phyloP scores from a whole-genome alignment of 805 yeast genomes.

The Ogataea minuta region DNA sequence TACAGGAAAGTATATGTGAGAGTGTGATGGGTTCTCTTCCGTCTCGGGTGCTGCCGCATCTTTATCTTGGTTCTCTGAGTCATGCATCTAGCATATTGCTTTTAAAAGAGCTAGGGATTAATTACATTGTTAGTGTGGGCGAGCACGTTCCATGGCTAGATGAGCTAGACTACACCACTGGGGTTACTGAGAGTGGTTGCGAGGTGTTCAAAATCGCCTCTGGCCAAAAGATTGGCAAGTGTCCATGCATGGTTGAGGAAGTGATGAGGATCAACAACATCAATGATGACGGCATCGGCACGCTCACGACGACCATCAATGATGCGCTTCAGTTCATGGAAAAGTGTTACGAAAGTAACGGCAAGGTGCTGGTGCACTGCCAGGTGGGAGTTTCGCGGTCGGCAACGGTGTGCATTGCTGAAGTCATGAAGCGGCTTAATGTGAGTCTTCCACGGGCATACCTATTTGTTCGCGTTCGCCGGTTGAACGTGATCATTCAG shows the following conservation, averaged over 20 bases:
- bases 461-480: slow-evolving; percentile 80
- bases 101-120: slow-evolving; percentile 63
- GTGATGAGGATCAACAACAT: slow-evolving; percentile 67
- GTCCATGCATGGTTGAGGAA: slow-evolving; percentile 38
- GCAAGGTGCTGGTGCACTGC: slow-evolving; percentile 78
- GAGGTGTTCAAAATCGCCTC: slow-evolving; percentile 26
- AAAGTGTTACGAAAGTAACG: slow-evolving; percentile 41
- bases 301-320: slow-evolving; percentile 59
- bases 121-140: slow-evolving; percentile 81
- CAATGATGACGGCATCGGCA: slow-evolving; percentile 90
- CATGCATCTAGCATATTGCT: slow-evolving; percentile 77
- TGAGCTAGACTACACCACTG: slow-evolving; percentile 18
- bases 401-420: slow-evolving; percentile 95
- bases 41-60: slow-evolving; percentile 75
- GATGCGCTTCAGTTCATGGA: slow-evolving; percentile 67
- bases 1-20: slow-evolving; percentile 32
- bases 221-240: slow-evolving; percentile 18
- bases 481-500: slow-evolving; percentile 90
- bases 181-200: slow-evolving; percentile 29
- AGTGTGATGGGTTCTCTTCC: slow-evolving; percentile 66
- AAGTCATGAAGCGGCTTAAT: slow-evolving; percentile 75
- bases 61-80: slow-evolving; percentile 78
- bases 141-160: slow-evolving; percentile 68
- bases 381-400: slow-evolving; percentile 95
- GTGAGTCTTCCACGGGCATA: slow-evolving; percentile 77